phyloP scores from a whole-genome alignment of 148 eudicot genomes.

The Persicaria tinctoria region DNA sequence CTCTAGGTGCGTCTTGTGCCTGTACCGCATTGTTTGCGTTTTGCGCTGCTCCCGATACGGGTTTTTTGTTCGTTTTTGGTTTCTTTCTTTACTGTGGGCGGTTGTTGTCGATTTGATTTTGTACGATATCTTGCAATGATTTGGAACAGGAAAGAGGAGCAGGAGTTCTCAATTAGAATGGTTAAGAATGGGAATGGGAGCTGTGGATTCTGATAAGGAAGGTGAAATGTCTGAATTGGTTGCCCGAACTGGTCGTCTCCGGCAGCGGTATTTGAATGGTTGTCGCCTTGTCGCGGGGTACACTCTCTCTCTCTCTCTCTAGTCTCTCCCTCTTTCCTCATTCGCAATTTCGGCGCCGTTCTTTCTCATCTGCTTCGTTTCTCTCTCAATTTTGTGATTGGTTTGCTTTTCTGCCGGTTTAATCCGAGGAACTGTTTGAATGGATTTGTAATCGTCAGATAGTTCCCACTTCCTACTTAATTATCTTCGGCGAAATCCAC shows the following conservation, averaged over 20 bases:
- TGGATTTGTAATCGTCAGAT: background rate
- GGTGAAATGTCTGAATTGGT: constrained; percentile 77
- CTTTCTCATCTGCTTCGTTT: background rate
- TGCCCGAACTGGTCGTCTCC: constrained; percentile 84
- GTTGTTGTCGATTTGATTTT: constrained; percentile 1
- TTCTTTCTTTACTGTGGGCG: too few relatives aligned
- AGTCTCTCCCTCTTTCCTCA: background rate
- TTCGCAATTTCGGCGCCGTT: background rate
- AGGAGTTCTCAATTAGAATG: constrained; percentile 18
- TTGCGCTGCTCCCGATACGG: too few relatives aligned
- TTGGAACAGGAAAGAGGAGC: constrained; percentile 15
- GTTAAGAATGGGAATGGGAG: constrained; percentile 21
- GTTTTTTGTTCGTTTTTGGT: too few relatives aligned
- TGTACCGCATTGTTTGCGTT: too few relatives aligned
- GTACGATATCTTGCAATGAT: constrained; percentile 6
- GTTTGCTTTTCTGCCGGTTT: background rate
- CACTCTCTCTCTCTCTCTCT: background rate
- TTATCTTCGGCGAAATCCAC: background rate
- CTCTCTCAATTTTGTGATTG: background rate
- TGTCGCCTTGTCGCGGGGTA: constrained; percentile 89
- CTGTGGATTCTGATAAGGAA: constrained; percentile 11
- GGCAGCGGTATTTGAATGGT: constrained; percentile 74
- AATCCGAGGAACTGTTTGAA: background rate
- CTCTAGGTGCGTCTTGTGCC: background rate
- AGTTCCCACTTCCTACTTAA: background rate